Evolutionary conservation across 2,329 filamentous ascomycete genomes (phyloP).

Genomic region (Metarhizium brunneum): DNA sequence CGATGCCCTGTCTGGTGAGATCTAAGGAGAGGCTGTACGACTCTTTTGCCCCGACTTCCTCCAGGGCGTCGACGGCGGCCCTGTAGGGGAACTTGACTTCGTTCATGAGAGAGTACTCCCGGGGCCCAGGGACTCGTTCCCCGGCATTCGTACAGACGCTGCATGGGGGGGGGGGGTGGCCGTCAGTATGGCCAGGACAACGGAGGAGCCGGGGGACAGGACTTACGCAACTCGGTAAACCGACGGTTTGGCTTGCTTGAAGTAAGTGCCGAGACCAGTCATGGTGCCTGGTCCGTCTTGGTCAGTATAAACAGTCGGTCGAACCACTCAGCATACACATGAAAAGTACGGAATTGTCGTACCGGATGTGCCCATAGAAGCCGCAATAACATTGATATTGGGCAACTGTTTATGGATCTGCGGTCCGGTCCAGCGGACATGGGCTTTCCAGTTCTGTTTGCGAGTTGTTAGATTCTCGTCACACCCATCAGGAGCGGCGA

Average conservation of each 20-base stretch:
- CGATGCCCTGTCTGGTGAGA: conserved; percentile 47
- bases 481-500: not conserved
- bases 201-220: not conserved
- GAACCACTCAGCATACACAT: not conserved
- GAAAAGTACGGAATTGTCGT: not conserved
- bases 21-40: conserved; percentile 44
- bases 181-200: not conserved
- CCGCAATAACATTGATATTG: conserved; percentile 44
- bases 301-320: not conserved
- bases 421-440: conserved; percentile 49
- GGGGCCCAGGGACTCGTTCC: conserved; percentile 49
- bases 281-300: conserved; percentile 26
- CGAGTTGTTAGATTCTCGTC: not conserved
- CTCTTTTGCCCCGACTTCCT: conserved; percentile 44
- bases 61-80: conserved; percentile 41
- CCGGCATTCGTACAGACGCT: conserved; percentile 49
- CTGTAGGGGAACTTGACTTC: conserved; percentile 50
- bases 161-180: not conserved
- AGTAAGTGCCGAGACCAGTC: conserved; percentile 40
- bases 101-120: conserved; percentile 38
- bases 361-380: conserved; percentile 43
- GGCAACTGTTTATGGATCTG: conserved; percentile 48
- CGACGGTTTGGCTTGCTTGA: conserved; percentile 40
- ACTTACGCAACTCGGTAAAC: conserved; percentile 28
- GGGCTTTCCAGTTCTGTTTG: conserved; percentile 41